Evolutionary conservation across 2,329 filamentous ascomycete genomes (phyloP), one percentile per base, ranked within the genome.

Genomic region (Pyrenophora graminea): DNA sequence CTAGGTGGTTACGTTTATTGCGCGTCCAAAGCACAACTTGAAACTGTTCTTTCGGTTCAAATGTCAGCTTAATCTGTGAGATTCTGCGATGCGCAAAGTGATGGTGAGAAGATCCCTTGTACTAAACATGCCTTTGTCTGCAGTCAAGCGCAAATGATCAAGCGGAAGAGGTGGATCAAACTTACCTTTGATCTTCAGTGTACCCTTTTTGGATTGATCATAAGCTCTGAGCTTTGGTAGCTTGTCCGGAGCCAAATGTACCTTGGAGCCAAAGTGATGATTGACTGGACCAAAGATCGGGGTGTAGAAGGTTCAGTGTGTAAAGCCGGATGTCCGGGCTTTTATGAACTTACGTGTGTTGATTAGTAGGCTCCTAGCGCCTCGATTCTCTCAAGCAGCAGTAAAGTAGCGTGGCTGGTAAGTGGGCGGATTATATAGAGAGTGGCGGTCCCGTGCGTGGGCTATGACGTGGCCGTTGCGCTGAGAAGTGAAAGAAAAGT

Each of bases 401-500:
- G 32, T 6, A 17, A 17, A 25, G 4, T 8, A 27, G 27, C 12
- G 19, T 27, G 13, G 12, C 2, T 23, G 9, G 19, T 45, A 50
- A 36, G 40, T 44, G 40, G 25, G 4, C 9, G 34, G 19, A 30
- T 23, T 13, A 8, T 21, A 15, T 41, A 6, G 12, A 10, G 27
- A 21, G 32, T 17, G 25, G 12, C 17, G 13, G 15, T 15, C 38
- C 15, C 21, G n/a, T 18, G 23, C 18, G 30, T 30, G 17, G 39
- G 23, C 6, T 32, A 34, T 44, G 31, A 48, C 32, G 39, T 45
- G 33, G 41, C 37, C 17, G 18, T 39, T 27, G 27, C 23, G 15
- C 2, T 33, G 37, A 19, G 37, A 42, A 45, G 51, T 54, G 41
- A 42, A 50, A 53, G 42, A 39, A 12, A 23, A 13, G 19, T 31